Evolutionary conservation across 2,329 filamentous ascomycete genomes (phyloP).

Genomic region (Penicillium sp.): DNA sequence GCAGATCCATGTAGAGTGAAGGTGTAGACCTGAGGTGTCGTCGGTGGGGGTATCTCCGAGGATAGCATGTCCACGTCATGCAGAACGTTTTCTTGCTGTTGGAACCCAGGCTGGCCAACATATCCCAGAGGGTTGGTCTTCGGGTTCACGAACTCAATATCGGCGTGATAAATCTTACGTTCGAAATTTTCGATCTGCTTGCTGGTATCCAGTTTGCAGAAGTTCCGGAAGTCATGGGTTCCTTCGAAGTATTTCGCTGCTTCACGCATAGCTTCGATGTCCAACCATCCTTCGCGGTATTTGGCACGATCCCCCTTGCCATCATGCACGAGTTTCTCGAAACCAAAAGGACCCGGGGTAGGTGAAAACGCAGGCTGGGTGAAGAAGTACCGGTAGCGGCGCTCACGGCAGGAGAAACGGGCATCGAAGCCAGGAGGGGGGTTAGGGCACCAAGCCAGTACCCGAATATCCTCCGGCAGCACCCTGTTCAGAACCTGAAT

Average conservation of each 20-base stretch:
- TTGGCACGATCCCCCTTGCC: constrained; percentile 25
- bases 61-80: constrained; percentile 16
- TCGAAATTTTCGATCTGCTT: constrained; percentile 88
- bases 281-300: constrained; percentile 71
- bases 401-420: constrained; percentile 86
- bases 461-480: constrained; percentile 82
- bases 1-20: constrained; percentile 88
- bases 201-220: constrained; percentile 87
- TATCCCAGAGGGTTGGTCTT: constrained; percentile 57
- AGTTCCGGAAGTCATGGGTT: constrained; percentile 90
- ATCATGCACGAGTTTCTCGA: constrained; percentile 36
- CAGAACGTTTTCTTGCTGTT: constrained; percentile 28
- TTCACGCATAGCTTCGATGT: constrained; percentile 81
- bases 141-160: constrained; percentile 68
- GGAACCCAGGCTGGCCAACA: constrained; percentile 50
- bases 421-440: constrained; percentile 81
- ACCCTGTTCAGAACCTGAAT: constrained; percentile 80
- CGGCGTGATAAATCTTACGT: constrained; percentile 75
- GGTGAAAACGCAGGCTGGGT: constrained; percentile 86
- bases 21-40: constrained; percentile 69
- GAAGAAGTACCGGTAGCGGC: constrained; percentile 96
- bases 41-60: constrained; percentile 30
- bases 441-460: constrained; percentile 89
- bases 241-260: constrained; percentile 81
- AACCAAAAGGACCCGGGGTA: constrained; percentile 55